A percentile compares a stretch with the other conserved stretches of the same genome.
Conservation (phyloP, 2,329 filamentous ascomycete genomes). For the Xylaria sp. region DNA sequence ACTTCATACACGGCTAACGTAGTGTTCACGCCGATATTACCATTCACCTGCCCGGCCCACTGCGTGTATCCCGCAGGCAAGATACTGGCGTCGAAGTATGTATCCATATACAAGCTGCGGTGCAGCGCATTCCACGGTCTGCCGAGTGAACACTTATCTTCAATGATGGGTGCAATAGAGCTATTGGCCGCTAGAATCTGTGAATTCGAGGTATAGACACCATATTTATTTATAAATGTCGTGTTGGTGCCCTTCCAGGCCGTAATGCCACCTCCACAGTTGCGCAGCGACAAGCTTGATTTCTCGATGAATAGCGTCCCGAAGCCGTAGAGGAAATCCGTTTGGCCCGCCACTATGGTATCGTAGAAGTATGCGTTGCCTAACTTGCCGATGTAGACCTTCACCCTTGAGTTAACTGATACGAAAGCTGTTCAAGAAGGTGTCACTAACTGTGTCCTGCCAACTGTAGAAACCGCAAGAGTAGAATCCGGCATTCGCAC, state of each 20-base stretch:
- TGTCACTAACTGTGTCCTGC: constrained; percentile 68
- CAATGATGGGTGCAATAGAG: constrained; percentile 50
- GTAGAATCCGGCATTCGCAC: constrained; percentile 75
- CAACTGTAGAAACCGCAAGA: constrained; percentile 73
- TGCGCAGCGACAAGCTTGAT: constrained; percentile 64
- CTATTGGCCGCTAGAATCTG: constrained; percentile 65
- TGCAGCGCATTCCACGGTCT: constrained; percentile 71
- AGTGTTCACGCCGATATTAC: constrained; percentile 36
- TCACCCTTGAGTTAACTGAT: constrained; percentile 13
- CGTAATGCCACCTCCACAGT: constrained; percentile 73
- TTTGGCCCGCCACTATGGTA: constrained; percentile 70
- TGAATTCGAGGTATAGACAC: constrained; percentile 70
- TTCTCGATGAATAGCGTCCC: constrained; percentile 70
- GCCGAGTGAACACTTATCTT: constrained; percentile 65
- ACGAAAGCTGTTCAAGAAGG: neutral
- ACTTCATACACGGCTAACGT: constrained; percentile 41
- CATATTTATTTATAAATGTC: constrained; percentile 73
- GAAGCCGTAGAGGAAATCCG: constrained; percentile 76
- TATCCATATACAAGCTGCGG: constrained; percentile 65
- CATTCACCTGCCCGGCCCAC: constrained; percentile 53
- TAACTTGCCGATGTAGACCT: constrained; percentile 73
- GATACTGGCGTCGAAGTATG: constrained; percentile 65
- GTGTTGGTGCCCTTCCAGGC: constrained; percentile 76
- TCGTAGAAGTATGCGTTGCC: constrained; percentile 73
- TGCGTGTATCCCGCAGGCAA: constrained; percentile 63